These are phyloP conservation scores for Xerocomellus amylosporus DNA, from an alignment of 768 basidiomycete genomes.

Conservation along the genomic window DNA sequence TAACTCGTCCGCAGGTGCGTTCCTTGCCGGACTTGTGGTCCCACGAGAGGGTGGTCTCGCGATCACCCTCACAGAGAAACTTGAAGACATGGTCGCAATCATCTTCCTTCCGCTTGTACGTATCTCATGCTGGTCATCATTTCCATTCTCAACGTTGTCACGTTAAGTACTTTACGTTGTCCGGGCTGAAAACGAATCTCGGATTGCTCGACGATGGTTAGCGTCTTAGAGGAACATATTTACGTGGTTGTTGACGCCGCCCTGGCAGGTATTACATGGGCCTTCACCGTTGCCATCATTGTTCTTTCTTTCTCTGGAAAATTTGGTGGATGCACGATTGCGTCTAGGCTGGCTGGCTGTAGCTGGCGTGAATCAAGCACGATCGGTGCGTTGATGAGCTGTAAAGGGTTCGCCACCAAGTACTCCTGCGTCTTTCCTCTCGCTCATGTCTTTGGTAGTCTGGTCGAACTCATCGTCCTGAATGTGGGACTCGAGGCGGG, in stretches of 20 bases:
- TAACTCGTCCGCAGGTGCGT: constrained; percentile 40
- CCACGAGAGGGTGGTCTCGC: constrained; percentile 87
- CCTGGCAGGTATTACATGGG: constrained; percentile 74
- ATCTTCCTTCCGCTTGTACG: constrained; percentile 82
- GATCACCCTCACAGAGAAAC: constrained; percentile 85
- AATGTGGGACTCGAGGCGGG: constrained; percentile 86
- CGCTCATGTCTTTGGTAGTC: constrained; percentile 36
- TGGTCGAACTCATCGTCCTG: constrained; percentile 93
- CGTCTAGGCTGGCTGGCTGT: constrained; percentile 68
- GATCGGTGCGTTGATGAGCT: constrained; percentile 92
- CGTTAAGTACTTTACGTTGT: constrained; percentile 83
- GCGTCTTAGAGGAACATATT: not conserved
- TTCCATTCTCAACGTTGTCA: not conserved
- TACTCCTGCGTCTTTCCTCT: not conserved
- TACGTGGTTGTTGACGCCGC: not conserved
- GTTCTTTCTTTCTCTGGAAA: constrained; percentile 80
- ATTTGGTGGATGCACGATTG: constrained; percentile 78
- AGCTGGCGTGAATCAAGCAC: constrained; percentile 76
- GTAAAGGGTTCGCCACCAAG: constrained; percentile 66
- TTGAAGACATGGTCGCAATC: constrained; percentile 94
- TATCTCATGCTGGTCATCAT: not conserved
- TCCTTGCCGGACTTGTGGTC: constrained; percentile 76
- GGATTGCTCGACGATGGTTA: constrained; percentile 75
- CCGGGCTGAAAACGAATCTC: constrained; percentile 87
- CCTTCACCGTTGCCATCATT: constrained; percentile 78